phyloP scores from a whole-genome alignment of 1,284 basidiomycete species.

The Takashimella tepidaria region DNA sequence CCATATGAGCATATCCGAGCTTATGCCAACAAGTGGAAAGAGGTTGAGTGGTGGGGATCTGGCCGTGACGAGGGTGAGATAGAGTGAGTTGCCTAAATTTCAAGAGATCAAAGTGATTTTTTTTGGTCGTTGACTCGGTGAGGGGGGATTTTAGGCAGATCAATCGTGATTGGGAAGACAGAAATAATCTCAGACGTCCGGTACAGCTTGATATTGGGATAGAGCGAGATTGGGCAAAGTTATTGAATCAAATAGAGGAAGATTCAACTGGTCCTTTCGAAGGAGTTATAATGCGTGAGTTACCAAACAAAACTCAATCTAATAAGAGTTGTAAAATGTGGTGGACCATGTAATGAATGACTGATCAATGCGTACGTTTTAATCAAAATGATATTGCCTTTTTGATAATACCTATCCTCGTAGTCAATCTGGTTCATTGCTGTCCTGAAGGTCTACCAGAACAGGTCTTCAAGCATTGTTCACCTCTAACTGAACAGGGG shows the following conservation, averaged over 20 bases:
- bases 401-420: too few species aligned
- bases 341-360: too few species aligned
- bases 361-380: too few species aligned
- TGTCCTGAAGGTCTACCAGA: constrained; percentile 26
- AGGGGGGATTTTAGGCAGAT: neutral
- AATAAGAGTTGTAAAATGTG: too few species aligned
- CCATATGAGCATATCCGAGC: constrained; percentile 30
- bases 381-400: too few species aligned
- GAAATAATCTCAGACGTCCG: constrained; percentile 10
- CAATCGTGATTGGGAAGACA: too few species aligned
- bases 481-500: constrained; percentile 11
- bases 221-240: constrained; percentile 14
- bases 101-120: neutral
- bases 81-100: constrained; percentile 12
- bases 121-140: neutral
- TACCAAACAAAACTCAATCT: too few species aligned
- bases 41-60: constrained; percentile 27
- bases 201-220: constrained; percentile 17
- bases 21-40: constrained; percentile 20
- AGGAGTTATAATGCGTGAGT: constrained; percentile 26
- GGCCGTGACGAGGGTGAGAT: constrained; percentile 23
- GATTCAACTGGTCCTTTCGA: constrained; percentile 3
- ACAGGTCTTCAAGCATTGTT: constrained; percentile 33
- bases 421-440: constrained; percentile 42
- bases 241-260: neutral